A percentile compares a stretch with the other conserved stretches of the same genome.
phyloP scores from a whole-genome alignment of 2,329 filamentous ascomycete genomes.

The Stromatinia cepivora region DNA sequence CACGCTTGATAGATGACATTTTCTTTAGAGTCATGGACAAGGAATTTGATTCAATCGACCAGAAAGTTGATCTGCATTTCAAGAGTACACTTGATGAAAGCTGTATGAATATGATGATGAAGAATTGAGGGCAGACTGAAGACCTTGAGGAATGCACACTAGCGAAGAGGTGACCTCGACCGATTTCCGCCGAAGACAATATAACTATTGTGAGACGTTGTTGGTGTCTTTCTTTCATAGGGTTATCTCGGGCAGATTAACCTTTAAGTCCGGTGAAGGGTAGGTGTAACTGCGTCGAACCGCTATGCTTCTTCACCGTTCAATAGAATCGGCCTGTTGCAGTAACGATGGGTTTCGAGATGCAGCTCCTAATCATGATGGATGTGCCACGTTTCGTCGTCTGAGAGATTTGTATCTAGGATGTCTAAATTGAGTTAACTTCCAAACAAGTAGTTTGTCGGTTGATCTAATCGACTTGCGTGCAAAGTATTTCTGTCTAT shows the following conservation, averaged over 20 bases:
- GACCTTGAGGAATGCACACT: not conserved
- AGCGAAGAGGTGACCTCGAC: not conserved
- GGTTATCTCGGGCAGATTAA: not conserved
- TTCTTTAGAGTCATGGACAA: not conserved
- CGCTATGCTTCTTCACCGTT: not conserved
- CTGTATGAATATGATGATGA: no score
- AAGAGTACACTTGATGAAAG: not conserved
- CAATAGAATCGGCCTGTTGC: not conserved
- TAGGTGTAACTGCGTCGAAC: not conserved
- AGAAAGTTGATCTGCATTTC: not conserved
- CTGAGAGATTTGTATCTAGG: not conserved
- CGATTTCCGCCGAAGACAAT: no score
- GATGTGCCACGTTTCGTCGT: not conserved
- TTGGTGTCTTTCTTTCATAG: not conserved
- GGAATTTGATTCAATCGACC: not conserved
- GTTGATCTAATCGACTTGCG: not conserved
- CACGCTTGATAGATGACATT: not conserved
- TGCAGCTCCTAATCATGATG: not conserved
- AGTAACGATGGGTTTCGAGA: not conserved
- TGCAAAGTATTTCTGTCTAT: not conserved
- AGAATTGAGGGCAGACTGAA: no score
- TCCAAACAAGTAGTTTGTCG: not conserved
- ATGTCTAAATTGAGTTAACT: not conserved
- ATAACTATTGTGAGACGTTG: not conserved
- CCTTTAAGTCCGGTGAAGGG: not conserved